A percentile compares a stretch with the other conserved stretches of the same genome.
Evolutionary conservation across 1,284 basidiomycete species (phyloP).

Genomic region (Tausonia pullulans): DNA sequence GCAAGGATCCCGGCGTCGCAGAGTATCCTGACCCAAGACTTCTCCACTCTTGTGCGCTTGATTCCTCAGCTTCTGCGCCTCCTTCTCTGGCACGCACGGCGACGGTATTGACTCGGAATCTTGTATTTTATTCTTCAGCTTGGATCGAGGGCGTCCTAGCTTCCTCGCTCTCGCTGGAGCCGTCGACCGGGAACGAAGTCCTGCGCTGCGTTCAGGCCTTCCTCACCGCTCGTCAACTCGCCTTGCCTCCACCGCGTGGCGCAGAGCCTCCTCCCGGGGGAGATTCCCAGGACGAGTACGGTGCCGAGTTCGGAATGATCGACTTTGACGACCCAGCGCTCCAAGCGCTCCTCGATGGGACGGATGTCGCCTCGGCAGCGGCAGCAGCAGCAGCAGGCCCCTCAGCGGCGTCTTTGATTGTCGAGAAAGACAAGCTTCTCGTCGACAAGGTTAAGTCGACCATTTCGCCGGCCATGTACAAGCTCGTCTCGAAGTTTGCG

Average conservation of each 20-base stretch:
- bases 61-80: slow-evolving; percentile 17
- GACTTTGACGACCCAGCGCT: slow-evolving; percentile 50
- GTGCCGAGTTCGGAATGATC: slow-evolving; percentile 19
- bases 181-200: slow-evolving; percentile 46
- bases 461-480: slow-evolving; percentile 52
- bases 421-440: slow-evolving; percentile 12
- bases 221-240: slow-evolving; percentile 41
- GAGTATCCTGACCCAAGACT: slow-evolving; percentile 58
- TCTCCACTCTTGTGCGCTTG: slow-evolving; percentile 45
- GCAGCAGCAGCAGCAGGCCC: slow-evolving; percentile 6
- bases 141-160: slow-evolving; percentile 53
- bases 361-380: slow-evolving; percentile 17
- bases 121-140: slow-evolving; percentile 33
- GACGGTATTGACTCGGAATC: slow-evolving; percentile 10
- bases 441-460: slow-evolving; percentile 45
- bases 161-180: slow-evolving; percentile 41
- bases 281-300: slow-evolving; percentile 22
- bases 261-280: slow-evolving; percentile 24
- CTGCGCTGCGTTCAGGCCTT: slow-evolving; percentile 52
- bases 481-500: slow-evolving; percentile 45
- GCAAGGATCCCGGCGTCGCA: slow-evolving; percentile 30
- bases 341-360: slow-evolving; percentile 44
- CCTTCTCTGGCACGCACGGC: background rate
- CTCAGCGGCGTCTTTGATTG: background rate
- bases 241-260: slow-evolving; percentile 38